These are phyloP conservation scores for Paramecium primaurelia DNA, from an alignment of 73 alveolate genomes.

Conservation along the genomic window DNA sequence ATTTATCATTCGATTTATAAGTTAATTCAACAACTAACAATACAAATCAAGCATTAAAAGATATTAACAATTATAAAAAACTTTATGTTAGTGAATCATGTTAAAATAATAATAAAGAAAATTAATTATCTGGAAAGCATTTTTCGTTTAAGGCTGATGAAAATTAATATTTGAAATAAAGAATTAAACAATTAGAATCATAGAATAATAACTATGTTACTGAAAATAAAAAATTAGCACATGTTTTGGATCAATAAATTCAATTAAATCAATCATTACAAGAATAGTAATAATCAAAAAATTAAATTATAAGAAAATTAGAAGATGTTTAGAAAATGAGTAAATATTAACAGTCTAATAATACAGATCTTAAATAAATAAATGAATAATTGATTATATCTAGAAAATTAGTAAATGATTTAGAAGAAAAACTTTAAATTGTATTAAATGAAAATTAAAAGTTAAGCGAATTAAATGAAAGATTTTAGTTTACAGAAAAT, in stretches of 20 bases:
- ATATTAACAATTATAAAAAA: not conserved
- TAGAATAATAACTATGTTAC: not conserved
- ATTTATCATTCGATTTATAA: not conserved
- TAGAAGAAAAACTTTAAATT: not conserved
- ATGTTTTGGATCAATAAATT: slow-evolving; percentile 6
- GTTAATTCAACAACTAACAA: not conserved
- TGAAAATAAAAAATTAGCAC: slow-evolving; percentile 27
- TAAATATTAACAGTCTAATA: not conserved
- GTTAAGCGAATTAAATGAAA: not conserved
- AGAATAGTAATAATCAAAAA: not conserved
- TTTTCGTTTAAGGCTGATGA: slow-evolving; percentile 9
- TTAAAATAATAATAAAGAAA: not conserved
- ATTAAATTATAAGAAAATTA: slow-evolving; percentile 13
- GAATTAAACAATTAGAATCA: not conserved
- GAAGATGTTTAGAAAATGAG: not conserved
- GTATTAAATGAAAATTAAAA: not conserved
- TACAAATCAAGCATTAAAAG: not conserved
- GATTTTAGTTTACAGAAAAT: not conserved
- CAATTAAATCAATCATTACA: not conserved
- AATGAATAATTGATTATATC: not conserved
- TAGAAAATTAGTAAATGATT: not conserved
- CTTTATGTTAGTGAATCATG: slow-evolving; percentile 11
- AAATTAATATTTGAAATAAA: not conserved
- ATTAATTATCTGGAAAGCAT: not conserved
- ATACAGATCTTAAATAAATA: slow-evolving; percentile 7